phyloP scores from a whole-genome alignment of 179 eudicot genomes.

The Nepenthes alata region DNA sequence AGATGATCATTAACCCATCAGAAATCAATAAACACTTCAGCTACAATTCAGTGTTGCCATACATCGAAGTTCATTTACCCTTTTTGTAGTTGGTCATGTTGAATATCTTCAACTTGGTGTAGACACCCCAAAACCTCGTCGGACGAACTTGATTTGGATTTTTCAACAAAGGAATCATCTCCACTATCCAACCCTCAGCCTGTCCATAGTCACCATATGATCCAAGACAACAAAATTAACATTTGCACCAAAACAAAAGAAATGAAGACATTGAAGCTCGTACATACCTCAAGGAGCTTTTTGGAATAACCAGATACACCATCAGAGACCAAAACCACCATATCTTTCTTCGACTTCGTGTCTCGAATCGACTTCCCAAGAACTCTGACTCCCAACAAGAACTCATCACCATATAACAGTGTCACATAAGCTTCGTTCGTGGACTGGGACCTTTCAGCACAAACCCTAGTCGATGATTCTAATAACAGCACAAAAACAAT shows the following conservation, averaged over 20 bases:
- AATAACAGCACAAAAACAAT: constrained; percentile 12
- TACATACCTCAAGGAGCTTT: constrained; percentile 49
- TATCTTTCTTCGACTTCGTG: constrained; percentile 63
- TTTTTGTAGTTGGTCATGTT: constrained; percentile 84
- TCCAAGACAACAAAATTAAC: constrained; percentile 27
- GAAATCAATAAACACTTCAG: background rate
- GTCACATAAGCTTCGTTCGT: constrained; percentile 79
- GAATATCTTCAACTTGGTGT: constrained; percentile 93
- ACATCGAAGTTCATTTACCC: constrained; percentile 26
- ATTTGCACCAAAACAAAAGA: constrained; percentile 16
- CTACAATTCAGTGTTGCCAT: background rate
- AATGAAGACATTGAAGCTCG: background rate
- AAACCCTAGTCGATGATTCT: constrained; percentile 15
- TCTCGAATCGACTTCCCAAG: constrained; percentile 81
- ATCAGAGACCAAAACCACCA: constrained; percentile 91
- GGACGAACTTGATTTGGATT: constrained; percentile 91
- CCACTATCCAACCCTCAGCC: constrained; percentile 99
- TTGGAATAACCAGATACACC: constrained; percentile 83
- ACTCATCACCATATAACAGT: constrained; percentile 88
- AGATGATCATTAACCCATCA: constrained; percentile 3
- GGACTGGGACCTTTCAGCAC: constrained; percentile 24
- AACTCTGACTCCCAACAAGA: constrained; percentile 81
- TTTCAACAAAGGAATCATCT: constrained; percentile 61
- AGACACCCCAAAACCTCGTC: constrained; percentile 94
- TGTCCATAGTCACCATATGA: constrained; percentile 23